These are phyloP conservation scores for Saccharomycopsis synnaedendra DNA, from an alignment of 805 yeast species.

Conservation along the genomic window DNA sequence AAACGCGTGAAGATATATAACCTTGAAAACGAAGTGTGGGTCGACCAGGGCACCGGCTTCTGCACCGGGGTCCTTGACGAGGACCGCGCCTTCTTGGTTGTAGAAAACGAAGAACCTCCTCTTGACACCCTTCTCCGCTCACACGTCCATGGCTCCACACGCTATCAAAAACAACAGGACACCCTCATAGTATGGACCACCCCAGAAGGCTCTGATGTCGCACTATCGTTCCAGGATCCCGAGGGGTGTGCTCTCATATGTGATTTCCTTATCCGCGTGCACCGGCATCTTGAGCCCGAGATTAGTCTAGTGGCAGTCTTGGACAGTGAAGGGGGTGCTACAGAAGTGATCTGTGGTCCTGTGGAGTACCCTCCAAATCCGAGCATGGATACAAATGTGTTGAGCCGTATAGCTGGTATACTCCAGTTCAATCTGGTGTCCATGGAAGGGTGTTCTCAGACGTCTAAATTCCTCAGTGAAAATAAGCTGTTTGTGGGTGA, in stretches of 20 bases:
- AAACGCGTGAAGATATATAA: constrained; percentile 88
- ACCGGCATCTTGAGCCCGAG: constrained; percentile 46
- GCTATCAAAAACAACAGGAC: constrained; percentile 89
- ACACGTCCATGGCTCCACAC: constrained; percentile 59
- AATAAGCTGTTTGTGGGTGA: constrained; percentile 36
- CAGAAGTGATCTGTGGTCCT: constrained; percentile 77
- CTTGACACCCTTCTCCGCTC: constrained; percentile 51
- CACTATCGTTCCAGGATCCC: constrained; percentile 84
- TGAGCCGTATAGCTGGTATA: constrained; percentile 42
- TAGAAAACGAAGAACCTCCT: constrained; percentile 56
- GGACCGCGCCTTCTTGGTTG: constrained; percentile 48
- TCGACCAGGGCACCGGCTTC: constrained; percentile 86
- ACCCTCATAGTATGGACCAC: constrained; percentile 94
- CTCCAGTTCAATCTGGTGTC: constrained; percentile 53
- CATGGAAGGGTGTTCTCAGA: constrained; percentile 48
- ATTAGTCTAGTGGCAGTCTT: constrained; percentile 67
- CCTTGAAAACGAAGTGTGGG: constrained; percentile 60
- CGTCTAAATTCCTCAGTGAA: constrained; percentile 44
- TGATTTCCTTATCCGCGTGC: constrained; percentile 64
- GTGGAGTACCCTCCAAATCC: constrained; percentile 55
- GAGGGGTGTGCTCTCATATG: constrained; percentile 80
- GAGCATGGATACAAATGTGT: constrained; percentile 29
- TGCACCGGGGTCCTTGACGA: constrained; percentile 56
- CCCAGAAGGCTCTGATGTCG: constrained; percentile 53
- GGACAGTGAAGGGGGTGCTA: constrained; percentile 29